Percentiles rank a stretch among this genome's conserved stretches.
Evolutionary conservation across 306 rosid genomes (phyloP).

Genomic region (Medicago lupulina): DNA sequence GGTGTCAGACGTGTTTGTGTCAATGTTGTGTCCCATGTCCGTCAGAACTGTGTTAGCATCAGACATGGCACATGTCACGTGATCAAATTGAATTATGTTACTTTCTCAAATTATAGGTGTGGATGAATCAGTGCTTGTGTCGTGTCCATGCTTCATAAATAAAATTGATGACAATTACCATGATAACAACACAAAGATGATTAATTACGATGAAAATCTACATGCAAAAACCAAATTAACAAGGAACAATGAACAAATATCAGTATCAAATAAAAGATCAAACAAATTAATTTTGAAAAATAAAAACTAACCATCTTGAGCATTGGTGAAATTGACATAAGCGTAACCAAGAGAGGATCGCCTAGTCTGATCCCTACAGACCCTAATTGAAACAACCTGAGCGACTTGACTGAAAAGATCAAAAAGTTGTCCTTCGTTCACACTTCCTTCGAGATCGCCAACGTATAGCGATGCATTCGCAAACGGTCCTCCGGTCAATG

Average conservation of each 20-base stretch:
- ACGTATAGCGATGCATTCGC: slow-evolving; percentile 71
- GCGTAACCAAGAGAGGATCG: slow-evolving; percentile 85
- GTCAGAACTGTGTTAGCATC: no score
- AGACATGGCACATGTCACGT: no score
- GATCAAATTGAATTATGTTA: no score
- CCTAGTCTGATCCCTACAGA: slow-evolving; percentile 77
- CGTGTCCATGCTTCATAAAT: neutral
- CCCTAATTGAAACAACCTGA: slow-evolving; percentile 66
- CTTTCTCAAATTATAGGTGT: no score
- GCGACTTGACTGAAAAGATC: slow-evolving; percentile 69
- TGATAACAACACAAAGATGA: neutral
- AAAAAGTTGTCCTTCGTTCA: slow-evolving; percentile 69
- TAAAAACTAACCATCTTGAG: slow-evolving; percentile 66
- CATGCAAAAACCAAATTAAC: neutral
- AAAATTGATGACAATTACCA: neutral
- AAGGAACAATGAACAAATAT: neutral
- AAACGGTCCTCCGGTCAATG: slow-evolving; percentile 31
- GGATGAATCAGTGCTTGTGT: no score
- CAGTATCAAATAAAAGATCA: neutral
- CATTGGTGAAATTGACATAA: slow-evolving; percentile 67
- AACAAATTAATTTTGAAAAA: neutral
- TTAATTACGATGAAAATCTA: neutral
- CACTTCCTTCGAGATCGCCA: slow-evolving; percentile 74
- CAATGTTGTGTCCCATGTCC: no score
- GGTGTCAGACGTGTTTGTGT: no score